Percentiles rank a stretch among this genome's conserved stretches.
Evolutionary conservation across 164 flowering plant species (phyloP).

Genomic region (Vitis cinerea): DNA sequence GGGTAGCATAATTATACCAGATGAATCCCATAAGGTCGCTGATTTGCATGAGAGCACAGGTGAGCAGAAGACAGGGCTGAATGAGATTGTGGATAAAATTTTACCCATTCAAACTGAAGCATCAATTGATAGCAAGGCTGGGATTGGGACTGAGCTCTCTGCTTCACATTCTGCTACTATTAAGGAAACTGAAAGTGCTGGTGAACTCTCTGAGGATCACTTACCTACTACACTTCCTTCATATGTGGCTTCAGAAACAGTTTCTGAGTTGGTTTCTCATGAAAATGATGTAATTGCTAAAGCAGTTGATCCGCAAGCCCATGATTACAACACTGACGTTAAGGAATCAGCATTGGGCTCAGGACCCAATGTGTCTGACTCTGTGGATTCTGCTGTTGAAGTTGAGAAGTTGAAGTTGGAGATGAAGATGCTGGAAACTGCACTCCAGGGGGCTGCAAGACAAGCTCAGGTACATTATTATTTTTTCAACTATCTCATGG

Average conservation of each 20-base stretch:
- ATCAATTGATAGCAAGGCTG: conserved; percentile 22
- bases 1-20: conserved; percentile 8
- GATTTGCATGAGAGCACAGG: conserved; percentile 26
- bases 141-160: conserved; percentile 26
- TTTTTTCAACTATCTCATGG: neutral
- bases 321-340: conserved; percentile 30
- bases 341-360: conserved; percentile 38
- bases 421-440: conserved; percentile 96
- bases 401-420: conserved; percentile 76
- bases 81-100: conserved; percentile 28
- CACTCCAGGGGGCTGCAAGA: conserved; percentile 96
- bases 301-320: conserved; percentile 20
- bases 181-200: conserved; percentile 28
- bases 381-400: conserved; percentile 44
- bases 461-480: conserved; percentile 84
- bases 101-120: conserved; percentile 24
- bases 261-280: conserved; percentile 29
- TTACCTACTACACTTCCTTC: conserved; percentile 17
- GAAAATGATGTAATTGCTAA: conserved; percentile 30
- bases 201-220: conserved; percentile 18
- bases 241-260: conserved; percentile 24
- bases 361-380: conserved; percentile 32
- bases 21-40: conserved; percentile 21
- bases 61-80: conserved; percentile 26
- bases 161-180: conserved; percentile 20